Conservation (phyloP, 2,329 filamentous ascomycete species). For the Nigrospora osmanthi region DNA sequence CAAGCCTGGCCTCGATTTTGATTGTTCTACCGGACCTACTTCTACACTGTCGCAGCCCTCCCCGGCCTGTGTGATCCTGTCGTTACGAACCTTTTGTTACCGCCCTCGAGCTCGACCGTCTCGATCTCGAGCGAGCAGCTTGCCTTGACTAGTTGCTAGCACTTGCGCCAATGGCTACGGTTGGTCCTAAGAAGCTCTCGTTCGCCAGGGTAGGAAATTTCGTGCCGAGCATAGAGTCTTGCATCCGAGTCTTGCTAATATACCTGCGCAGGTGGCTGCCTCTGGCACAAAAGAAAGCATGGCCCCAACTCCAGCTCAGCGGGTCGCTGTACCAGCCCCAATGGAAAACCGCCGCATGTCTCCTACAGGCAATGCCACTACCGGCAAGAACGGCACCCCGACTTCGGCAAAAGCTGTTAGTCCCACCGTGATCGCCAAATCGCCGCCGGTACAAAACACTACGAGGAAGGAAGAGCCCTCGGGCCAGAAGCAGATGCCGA, state of each 20-base stretch:
- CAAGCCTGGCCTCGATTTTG: too few relatives aligned
- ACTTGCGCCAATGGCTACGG: conserved; percentile 15
- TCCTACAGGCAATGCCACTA: conserved; percentile 8
- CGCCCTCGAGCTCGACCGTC: conserved; percentile 12
- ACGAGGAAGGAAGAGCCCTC: conserved; percentile 7
- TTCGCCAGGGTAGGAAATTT: conserved; percentile 21
- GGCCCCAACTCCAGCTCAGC: conserved; percentile 12
- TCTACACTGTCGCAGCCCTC: neutral
- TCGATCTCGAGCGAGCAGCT: conserved; percentile 11
- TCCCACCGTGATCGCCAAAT: conserved; percentile 8
- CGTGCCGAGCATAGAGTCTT: too few relatives aligned
- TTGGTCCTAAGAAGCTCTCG: conserved; percentile 19
- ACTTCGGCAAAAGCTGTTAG: conserved; percentile 8
- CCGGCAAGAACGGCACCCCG: conserved; percentile 9
- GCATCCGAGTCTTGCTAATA: too few relatives aligned
- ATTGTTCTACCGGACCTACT: neutral
- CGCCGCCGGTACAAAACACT: conserved; percentile 5
- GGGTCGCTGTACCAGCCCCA: conserved; percentile 19
- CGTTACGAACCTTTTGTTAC: too few relatives aligned
- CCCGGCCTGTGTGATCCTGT: neutral
- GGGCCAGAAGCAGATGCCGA: conserved; percentile 2
- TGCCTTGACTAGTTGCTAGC: conserved; percentile 11
- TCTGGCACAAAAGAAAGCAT: conserved; percentile 20
- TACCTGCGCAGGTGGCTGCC: conserved; percentile 18
- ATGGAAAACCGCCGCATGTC: conserved; percentile 17